Percentiles rank a stretch among this genome's conserved stretches.
phyloP scores from a whole-genome alignment of 2,329 filamentous ascomycete species.

The Phyllosticta capitalensis region DNA sequence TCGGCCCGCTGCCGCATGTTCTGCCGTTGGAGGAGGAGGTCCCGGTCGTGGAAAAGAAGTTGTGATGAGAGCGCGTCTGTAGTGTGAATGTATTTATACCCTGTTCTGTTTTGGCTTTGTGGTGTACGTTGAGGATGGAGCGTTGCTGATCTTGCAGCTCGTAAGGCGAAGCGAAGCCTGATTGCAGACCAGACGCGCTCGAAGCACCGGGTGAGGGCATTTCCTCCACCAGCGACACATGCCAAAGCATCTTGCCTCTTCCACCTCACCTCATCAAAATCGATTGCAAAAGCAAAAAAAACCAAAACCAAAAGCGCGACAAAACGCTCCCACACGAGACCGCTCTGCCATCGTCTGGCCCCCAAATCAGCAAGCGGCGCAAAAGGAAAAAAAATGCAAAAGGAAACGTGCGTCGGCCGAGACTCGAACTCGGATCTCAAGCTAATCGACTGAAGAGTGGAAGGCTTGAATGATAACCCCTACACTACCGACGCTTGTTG shows the following conservation, averaged over 20 bases:
- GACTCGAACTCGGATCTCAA: background rate
- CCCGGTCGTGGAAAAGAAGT: slow-evolving; percentile 36
- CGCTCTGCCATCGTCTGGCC: too few species aligned
- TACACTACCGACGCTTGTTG: background rate
- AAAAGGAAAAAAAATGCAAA: too few species aligned
- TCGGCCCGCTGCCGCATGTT: slow-evolving; percentile 78
- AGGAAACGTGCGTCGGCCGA: background rate
- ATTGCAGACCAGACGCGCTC: too few species aligned
- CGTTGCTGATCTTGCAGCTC: too few species aligned
- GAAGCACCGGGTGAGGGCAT: too few species aligned
- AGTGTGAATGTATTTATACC: background rate
- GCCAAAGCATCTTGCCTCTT: too few species aligned
- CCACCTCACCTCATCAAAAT: too few species aligned
- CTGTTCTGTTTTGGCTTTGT: background rate
- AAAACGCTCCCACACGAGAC: too few species aligned
- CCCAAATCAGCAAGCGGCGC: too few species aligned
- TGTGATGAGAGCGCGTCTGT: background rate
- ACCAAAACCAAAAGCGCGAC: too few species aligned
- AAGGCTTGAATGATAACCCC: background rate
- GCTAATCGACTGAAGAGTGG: background rate
- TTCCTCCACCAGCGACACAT: too few species aligned
- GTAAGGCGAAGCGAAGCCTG: background rate
- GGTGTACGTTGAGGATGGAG: background rate
- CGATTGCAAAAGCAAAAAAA: too few species aligned
- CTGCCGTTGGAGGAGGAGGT: slow-evolving; percentile 72